These are phyloP conservation scores for Pontederia crassipes DNA, from an alignment of 176 grass and related monocot genomes.

Conservation along the genomic window DNA sequence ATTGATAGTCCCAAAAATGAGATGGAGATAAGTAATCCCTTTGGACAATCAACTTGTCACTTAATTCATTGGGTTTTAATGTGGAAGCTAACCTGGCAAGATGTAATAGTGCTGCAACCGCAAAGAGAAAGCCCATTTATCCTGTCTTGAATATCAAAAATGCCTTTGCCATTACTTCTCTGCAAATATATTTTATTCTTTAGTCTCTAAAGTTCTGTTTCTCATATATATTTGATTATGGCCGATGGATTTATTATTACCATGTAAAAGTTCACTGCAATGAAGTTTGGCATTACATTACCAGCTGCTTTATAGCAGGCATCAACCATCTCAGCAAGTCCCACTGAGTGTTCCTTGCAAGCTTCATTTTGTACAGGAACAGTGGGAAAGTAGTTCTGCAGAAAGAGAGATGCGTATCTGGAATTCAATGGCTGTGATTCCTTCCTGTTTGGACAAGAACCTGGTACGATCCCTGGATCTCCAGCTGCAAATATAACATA, in stretches of 20 bases:
- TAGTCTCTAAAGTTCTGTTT: constrained; percentile 17
- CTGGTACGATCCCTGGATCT: constrained; percentile 70
- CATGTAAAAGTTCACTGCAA: constrained; percentile 98
- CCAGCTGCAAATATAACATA: constrained; percentile 54
- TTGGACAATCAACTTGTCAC: too few relatives aligned
- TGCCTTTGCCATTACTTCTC: constrained; percentile 74
- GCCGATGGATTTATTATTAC: constrained; percentile 26
- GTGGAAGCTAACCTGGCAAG: constrained; percentile 59
- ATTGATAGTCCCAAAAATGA: background rate
- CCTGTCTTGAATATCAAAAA: constrained; percentile 87
- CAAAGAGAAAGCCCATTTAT: constrained; percentile 79
- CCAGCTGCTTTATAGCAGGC: constrained; percentile 77
- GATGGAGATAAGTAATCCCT: too few relatives aligned
- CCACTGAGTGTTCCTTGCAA: constrained; percentile 86
- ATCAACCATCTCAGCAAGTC: constrained; percentile 77
- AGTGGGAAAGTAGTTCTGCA: constrained; percentile 91
- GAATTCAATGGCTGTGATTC: constrained; percentile 84
- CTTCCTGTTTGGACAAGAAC: constrained; percentile 83
- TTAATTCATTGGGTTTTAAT: background rate
- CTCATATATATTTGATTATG: background rate
- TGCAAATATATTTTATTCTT: constrained; percentile 31
- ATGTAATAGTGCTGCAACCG: constrained; percentile 58
- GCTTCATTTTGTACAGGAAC: constrained; percentile 74
- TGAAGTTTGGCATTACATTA: constrained; percentile 81
- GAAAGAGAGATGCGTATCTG: constrained; percentile 67